Evolutionary conservation across 2,329 filamentous ascomycete species (phyloP).

Genomic region (Xylariaceae sp.): DNA sequence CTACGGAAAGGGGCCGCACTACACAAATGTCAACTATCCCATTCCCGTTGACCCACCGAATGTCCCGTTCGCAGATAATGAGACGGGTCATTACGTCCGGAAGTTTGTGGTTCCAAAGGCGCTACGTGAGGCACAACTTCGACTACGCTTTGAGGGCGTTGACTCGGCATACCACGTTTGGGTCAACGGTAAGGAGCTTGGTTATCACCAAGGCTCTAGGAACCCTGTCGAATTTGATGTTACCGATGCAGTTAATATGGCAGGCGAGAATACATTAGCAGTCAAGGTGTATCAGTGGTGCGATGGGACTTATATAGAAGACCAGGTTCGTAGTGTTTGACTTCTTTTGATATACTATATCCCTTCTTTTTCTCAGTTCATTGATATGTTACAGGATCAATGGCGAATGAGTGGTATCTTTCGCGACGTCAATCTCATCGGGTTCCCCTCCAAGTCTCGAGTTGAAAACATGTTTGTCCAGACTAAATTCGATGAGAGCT

Average conservation of each 20-base stretch:
- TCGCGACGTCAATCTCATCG: constrained; percentile 57
- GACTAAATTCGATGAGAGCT: constrained; percentile 49
- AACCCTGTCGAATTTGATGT: constrained; percentile 63
- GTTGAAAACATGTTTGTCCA: constrained; percentile 54
- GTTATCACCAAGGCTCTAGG: constrained; percentile 58
- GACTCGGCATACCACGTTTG: constrained; percentile 60
- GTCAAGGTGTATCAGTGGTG: constrained; percentile 60
- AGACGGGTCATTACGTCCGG: constrained; percentile 49
- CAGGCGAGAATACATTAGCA: constrained; percentile 45
- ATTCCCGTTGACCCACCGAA: constrained; percentile 61
- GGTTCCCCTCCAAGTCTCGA: constrained; percentile 49
- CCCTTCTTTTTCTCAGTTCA: too few relatives aligned
- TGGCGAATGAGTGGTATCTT: constrained; percentile 53
- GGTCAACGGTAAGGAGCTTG: constrained; percentile 56
- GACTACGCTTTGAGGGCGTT: constrained; percentile 59
- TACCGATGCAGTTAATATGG: constrained; percentile 38
- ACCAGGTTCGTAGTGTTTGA: constrained; percentile 33
- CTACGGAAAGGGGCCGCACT: constrained; percentile 60
- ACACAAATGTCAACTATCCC: constrained; percentile 63
- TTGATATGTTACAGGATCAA: constrained; percentile 41
- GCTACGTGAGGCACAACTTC: constrained; percentile 41
- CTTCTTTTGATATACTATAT: neutral
- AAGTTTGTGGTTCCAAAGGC: constrained; percentile 44
- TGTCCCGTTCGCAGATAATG: constrained; percentile 52
- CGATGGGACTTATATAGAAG: constrained; percentile 59